Evolutionary conservation across 345 rosid genomes (phyloP).

Genomic region (Fremontodendron californicum): DNA sequence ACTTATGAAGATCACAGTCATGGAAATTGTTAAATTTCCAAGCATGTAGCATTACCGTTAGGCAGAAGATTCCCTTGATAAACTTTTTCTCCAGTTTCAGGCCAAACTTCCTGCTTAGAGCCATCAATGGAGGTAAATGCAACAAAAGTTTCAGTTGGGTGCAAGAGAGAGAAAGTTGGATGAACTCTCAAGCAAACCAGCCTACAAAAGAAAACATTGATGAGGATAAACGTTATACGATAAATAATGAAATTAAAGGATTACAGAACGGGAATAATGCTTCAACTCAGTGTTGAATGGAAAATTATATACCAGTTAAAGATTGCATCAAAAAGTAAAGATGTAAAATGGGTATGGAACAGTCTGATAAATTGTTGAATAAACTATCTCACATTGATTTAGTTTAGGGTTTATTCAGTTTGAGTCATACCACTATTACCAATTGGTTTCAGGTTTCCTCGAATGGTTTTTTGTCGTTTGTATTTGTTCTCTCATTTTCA

Average conservation of each 20-base stretch:
- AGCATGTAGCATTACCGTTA: conserved; percentile 38
- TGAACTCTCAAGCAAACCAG: conserved; percentile 84
- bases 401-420: background rate
- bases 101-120: conserved; percentile 76
- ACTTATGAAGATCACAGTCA: background rate
- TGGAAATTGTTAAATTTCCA: background rate
- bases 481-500: background rate
- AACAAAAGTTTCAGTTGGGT: conserved; percentile 68
- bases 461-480: no score
- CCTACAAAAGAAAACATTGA: conserved; percentile 37
- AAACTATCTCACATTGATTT: background rate
- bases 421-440: background rate
- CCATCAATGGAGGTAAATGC: conserved; percentile 69
- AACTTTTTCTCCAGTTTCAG: conserved; percentile 52
- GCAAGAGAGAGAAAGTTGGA: conserved; percentile 65
- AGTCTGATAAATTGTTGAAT: background rate
- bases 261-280: background rate
- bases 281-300: background rate
- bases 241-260: background rate
- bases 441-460: background rate
- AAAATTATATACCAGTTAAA: background rate
- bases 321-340: background rate
- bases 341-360: background rate
- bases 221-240: background rate
- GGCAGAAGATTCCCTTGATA: conserved; percentile 64